phyloP scores from a whole-genome alignment of 306 rosid genomes.

The Leucaena leucocephala region DNA sequence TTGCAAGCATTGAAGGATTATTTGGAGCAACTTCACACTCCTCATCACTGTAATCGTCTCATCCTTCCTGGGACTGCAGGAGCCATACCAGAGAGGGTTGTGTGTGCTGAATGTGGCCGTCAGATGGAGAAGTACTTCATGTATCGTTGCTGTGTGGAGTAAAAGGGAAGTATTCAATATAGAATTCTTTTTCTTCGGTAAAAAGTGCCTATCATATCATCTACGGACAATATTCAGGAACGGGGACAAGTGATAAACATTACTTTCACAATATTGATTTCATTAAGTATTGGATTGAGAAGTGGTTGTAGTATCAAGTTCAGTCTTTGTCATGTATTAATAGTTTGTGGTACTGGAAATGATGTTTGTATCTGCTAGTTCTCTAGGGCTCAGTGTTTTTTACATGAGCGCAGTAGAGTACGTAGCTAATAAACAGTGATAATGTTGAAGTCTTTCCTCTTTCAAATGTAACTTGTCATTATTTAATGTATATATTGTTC shows the following conservation, averaged over 20 bases:
- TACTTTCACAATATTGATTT: neutral
- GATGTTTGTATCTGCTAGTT: conserved; percentile 25
- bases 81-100: conserved; percentile 68
- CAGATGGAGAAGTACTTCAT: conserved; percentile 89
- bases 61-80: conserved; percentile 70
- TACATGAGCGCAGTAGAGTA: conserved; percentile 16
- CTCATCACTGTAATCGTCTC: conserved; percentile 78
- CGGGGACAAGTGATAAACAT: neutral
- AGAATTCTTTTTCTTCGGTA: neutral
- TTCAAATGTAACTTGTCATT: neutral
- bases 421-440: conserved; percentile 34
- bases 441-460: neutral
- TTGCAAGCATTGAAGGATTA: conserved; percentile 47
- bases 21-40: conserved; percentile 45
- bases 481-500: neutral
- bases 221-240: neutral
- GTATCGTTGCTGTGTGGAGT: conserved; percentile 84
- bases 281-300: conserved; percentile 21
- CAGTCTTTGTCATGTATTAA: neutral
- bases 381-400: conserved; percentile 14
- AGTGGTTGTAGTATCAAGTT: neutral
- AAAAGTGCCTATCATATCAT: neutral
- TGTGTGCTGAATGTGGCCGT: conserved; percentile 82
- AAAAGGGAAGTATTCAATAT: neutral
- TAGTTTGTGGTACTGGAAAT: neutral